Evolutionary conservation across 2,329 filamentous ascomycete genomes (phyloP).

Genomic region (Sporothrix brasiliensis): DNA sequence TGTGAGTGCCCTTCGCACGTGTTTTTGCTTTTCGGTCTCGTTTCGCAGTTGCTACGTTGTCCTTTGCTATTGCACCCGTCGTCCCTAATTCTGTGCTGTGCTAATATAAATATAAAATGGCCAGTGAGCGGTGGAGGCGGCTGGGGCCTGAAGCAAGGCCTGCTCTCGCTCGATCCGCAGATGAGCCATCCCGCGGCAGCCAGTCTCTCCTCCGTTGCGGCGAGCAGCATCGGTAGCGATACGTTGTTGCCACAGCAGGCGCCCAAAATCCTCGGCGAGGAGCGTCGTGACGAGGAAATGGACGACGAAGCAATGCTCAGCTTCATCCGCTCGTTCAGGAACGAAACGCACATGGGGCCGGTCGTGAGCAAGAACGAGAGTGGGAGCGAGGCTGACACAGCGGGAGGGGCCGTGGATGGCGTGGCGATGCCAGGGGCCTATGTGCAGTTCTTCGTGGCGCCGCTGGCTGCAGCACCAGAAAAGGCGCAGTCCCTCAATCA

Average conservation of each 20-base stretch:
- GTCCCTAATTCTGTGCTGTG: neutral
- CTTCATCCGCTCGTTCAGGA: slow-evolving; percentile 56
- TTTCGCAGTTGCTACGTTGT: slow-evolving; percentile 36
- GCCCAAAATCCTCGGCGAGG: slow-evolving; percentile 24
- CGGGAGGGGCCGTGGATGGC: slow-evolving; percentile 44
- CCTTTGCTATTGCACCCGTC: neutral
- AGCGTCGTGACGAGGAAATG: slow-evolving; percentile 47
- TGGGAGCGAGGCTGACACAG: neutral
- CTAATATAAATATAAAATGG: slow-evolving; percentile 8
- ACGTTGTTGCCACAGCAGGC: neutral
- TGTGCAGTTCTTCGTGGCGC: slow-evolving; percentile 65
- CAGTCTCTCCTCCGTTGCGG: neutral
- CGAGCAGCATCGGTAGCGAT: slow-evolving; percentile 37
- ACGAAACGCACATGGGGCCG: slow-evolving; percentile 36
- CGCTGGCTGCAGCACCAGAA: neutral
- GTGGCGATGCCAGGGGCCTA: slow-evolving; percentile 65
- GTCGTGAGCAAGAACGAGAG: neutral
- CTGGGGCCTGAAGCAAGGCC: slow-evolving; percentile 78
- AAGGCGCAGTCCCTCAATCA: neutral
- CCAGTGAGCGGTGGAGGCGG: slow-evolving; percentile 78
- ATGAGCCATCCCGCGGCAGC: slow-evolving; percentile 52
- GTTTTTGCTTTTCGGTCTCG: neutral
- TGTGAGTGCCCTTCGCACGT: slow-evolving; percentile 44
- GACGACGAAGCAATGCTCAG: slow-evolving; percentile 56
- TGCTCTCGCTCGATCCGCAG: slow-evolving; percentile 77